Conservation (phyloP, 495 filamentous ascomycete genomes). For the Annulohypoxylon nitens region DNA sequence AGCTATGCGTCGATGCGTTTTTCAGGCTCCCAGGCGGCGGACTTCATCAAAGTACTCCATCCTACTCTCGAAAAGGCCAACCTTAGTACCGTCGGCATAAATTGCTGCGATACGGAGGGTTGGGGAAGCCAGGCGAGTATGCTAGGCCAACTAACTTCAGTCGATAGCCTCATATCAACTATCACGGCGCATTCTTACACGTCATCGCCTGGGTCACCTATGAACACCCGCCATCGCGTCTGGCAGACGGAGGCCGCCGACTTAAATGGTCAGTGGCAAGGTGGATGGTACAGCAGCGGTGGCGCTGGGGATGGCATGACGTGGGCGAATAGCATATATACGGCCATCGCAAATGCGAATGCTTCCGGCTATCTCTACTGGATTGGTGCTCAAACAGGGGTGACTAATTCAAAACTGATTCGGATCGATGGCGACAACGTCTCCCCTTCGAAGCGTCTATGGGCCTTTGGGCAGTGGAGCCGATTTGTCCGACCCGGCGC, state of each 20-base stretch:
- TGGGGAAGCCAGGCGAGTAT: slow-evolving; percentile 59
- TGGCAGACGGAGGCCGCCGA: slow-evolving; percentile 70
- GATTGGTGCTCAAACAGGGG: slow-evolving; percentile 61
- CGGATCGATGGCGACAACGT: slow-evolving; percentile 51
- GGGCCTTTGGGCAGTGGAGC: slow-evolving; percentile 63
- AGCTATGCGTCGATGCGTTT: slow-evolving; percentile 60
- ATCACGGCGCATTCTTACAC: slow-evolving; percentile 65
- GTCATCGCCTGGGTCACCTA: slow-evolving; percentile 52
- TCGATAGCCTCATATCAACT: slow-evolving; percentile 55
- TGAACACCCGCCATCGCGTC: slow-evolving; percentile 55
- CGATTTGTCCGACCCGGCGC: slow-evolving; percentile 63
- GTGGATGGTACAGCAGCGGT: slow-evolving; percentile 60
- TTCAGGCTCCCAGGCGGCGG: slow-evolving; percentile 63
- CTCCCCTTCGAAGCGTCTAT: slow-evolving; percentile 59
- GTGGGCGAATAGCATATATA: slow-evolving; percentile 67
- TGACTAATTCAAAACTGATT: slow-evolving; percentile 59
- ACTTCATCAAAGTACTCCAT: slow-evolving; percentile 65
- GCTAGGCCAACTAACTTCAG: slow-evolving; percentile 58
- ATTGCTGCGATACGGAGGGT: slow-evolving; percentile 67
- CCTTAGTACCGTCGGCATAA: slow-evolving; percentile 55
- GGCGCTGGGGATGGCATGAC: slow-evolving; percentile 61
- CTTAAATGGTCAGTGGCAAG: slow-evolving; percentile 58
- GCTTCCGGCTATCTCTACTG: slow-evolving; percentile 66
- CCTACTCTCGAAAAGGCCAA: slow-evolving; percentile 59
- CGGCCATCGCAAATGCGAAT: slow-evolving; percentile 58